phyloP scores from a whole-genome alignment of 176 grass and related monocot species.

The Eleusine indica region DNA sequence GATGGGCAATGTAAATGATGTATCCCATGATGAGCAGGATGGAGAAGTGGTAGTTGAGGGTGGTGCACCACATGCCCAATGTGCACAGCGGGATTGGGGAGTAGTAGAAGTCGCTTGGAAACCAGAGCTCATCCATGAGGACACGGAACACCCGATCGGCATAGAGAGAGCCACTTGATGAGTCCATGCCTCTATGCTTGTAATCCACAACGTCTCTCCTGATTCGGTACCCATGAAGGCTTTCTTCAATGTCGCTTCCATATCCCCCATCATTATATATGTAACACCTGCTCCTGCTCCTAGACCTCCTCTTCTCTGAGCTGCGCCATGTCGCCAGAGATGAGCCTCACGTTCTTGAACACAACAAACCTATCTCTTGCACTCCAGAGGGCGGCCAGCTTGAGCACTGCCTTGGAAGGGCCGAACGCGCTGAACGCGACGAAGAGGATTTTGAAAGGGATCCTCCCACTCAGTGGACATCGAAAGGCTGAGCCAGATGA shows the following conservation, averaged over 20 bases:
- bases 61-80: constrained; percentile 26
- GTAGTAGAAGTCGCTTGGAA: constrained; percentile 48
- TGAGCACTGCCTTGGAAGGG: constrained; percentile 9
- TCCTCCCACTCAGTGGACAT: too few species aligned
- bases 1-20: background rate
- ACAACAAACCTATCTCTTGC: background rate
- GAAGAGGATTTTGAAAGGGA: background rate
- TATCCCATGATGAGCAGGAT: constrained; percentile 26
- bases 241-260: constrained; percentile 16
- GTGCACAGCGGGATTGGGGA: background rate
- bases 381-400: background rate
- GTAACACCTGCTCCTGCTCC: background rate
- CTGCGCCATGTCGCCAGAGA: constrained; percentile 49
- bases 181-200: constrained; percentile 37
- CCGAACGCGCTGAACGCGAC: constrained; percentile 25
- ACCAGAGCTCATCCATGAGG: constrained; percentile 41
- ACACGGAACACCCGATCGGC: constrained; percentile 30
- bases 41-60: background rate
- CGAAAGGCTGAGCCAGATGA: too few species aligned
- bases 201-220: background rate
- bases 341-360: constrained; percentile 24
- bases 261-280: constrained; percentile 33
- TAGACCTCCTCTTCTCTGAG: background rate
- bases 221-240: constrained; percentile 10
- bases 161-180: background rate